Conservation (phyloP, 371 early-diverging fungal genomes). For the Mortierella sp. region DNA sequence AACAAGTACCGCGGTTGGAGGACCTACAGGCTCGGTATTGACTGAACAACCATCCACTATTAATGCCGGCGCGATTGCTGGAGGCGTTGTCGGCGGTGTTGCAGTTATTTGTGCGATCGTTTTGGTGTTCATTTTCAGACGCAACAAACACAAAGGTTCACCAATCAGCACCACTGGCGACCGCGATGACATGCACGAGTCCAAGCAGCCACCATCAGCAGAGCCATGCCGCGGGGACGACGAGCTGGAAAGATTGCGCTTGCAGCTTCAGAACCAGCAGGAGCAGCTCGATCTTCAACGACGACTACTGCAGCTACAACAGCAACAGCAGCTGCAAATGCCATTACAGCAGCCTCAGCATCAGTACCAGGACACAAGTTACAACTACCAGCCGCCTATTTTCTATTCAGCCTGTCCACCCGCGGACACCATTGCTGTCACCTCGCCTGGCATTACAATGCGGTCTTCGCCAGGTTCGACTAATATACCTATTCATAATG, state of each 20-base stretch:
- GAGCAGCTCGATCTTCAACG: conserved; percentile 30
- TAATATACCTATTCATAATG: background rate
- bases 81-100: conserved; percentile 26
- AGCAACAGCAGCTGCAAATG: conserved; percentile 14
- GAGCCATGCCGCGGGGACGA: conserved; percentile 2
- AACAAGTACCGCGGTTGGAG: background rate
- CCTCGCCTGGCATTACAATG: background rate
- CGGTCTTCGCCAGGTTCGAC: background rate
- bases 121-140: conserved; percentile 18
- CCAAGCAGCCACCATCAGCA: background rate
- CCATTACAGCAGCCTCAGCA: conserved; percentile 12
- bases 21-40: background rate
- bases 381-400: conserved; percentile 20
- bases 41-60: background rate
- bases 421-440: background rate
- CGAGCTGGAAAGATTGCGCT: conserved; percentile 17
- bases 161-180: conserved; percentile 9
- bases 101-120: conserved; percentile 16
- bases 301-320: conserved; percentile 22
- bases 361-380: conserved; percentile 11
- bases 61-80: conserved; percentile 41
- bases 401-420: background rate
- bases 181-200: conserved; percentile 3
- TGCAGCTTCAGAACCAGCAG: conserved; percentile 33
- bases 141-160: conserved; percentile 1